Percentiles rank a stretch among this genome's conserved stretches.
Conservation (phyloP, 306 rosid genomes). For the Gillenia trifoliata region DNA sequence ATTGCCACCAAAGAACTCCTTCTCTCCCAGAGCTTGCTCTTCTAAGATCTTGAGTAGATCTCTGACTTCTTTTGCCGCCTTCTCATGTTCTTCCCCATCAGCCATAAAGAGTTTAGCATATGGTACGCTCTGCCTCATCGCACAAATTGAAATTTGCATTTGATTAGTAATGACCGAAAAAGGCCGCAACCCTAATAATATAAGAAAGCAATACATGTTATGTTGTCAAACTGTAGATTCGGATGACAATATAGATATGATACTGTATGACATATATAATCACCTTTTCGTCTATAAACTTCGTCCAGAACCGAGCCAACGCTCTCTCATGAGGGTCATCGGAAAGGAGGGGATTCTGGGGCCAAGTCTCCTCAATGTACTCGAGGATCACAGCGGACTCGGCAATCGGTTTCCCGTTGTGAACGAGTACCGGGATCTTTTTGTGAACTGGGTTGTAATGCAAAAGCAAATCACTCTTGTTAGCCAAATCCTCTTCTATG, state of each 20-base stretch:
- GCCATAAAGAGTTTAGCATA: not conserved
- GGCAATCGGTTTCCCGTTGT: not conserved
- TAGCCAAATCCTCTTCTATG: conserved; percentile 13
- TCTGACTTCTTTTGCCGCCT: conserved; percentile 2
- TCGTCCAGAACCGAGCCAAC: conserved; percentile 4
- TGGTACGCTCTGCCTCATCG: not conserved
- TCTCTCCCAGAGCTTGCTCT: conserved; percentile 18
- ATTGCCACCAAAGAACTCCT: conserved; percentile 10
- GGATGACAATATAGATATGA: not conserved
- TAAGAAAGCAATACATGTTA: not conserved
- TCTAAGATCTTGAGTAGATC: conserved; percentile 5
- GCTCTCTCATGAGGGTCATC: not conserved
- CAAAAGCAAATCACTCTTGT: conserved; percentile 25
- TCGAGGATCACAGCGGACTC: conserved; percentile 20
- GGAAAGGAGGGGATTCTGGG: conserved; percentile 13
- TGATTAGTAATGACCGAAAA: not conserved
- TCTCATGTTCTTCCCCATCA: conserved; percentile 20
- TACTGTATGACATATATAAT: not conserved
- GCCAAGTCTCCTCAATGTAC: conserved; percentile 18
- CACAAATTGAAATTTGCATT: not conserved
- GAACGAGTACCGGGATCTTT: conserved; percentile 18
- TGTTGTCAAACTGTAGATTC: not conserved
- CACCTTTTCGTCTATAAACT: conserved; percentile 14
- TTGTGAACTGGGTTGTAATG: conserved; percentile 14
- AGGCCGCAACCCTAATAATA: not conserved